phyloP scores from a whole-genome alignment of 2,329 filamentous ascomycete genomes.

The Alternaria panax region DNA sequence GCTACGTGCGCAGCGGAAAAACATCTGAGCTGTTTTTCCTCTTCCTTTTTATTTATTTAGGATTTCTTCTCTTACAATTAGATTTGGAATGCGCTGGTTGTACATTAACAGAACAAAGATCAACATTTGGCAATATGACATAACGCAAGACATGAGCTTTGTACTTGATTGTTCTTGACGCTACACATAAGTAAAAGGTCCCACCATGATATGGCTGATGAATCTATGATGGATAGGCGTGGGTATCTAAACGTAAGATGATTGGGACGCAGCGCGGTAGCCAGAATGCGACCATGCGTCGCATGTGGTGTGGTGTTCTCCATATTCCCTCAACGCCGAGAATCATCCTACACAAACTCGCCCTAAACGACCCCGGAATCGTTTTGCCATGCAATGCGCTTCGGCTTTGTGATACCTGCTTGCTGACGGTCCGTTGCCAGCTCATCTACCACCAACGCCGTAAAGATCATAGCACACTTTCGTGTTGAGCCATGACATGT shows the following conservation, averaged over 20 bases:
- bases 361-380: not conserved
- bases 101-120: not conserved
- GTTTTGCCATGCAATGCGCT: not conserved
- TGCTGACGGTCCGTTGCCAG: not conserved
- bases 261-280: conserved; percentile 25
- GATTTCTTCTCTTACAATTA: no score
- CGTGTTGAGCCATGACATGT: not conserved
- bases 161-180: not conserved
- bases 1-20: not conserved
- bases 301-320: not conserved
- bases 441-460: conserved; percentile 5
- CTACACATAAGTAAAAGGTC: not conserved
- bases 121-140: not conserved
- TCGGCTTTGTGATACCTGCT: not conserved
- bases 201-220: conserved; percentile 11
- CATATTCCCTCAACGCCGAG: conserved; percentile 25
- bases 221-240: conserved; percentile 8
- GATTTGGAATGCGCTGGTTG: not conserved
- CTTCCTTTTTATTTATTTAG: conserved; percentile 27
- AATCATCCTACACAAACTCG: not conserved
- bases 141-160: not conserved
- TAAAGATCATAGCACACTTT: not conserved
- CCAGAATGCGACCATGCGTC: conserved; percentile 14
- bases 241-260: conserved; percentile 39
- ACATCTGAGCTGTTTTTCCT: conserved; percentile 32